Evolutionary conservation across 176 grass and related monocot species (phyloP).

Genomic region (Typha latifolia): DNA sequence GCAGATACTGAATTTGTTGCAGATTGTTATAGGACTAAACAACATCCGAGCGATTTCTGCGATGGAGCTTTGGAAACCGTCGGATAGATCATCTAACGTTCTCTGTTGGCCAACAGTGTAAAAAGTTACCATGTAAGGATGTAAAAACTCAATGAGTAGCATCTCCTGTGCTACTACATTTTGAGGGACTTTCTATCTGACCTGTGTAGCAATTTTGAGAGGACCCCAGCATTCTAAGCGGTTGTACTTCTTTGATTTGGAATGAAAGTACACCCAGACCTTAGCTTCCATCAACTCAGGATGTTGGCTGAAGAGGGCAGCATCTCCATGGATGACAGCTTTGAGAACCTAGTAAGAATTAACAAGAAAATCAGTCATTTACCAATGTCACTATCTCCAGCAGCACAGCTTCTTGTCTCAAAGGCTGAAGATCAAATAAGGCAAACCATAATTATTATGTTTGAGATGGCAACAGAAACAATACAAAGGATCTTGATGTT

Average conservation of each 20-base stretch:
- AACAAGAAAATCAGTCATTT: not conserved
- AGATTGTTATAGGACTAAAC: constrained; percentile 41
- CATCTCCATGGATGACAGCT: constrained; percentile 79
- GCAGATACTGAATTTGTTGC: constrained; percentile 18
- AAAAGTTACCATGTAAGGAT: not conserved
- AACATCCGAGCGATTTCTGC: constrained; percentile 25
- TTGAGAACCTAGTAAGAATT: constrained; percentile 45
- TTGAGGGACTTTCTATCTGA: not conserved
- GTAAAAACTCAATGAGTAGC: too few relatives aligned
- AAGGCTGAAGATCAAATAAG: not conserved
- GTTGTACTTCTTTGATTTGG: constrained; percentile 60
- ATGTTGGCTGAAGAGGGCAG: constrained; percentile 42
- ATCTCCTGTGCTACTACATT: not conserved
- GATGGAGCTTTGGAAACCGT: constrained; percentile 30
- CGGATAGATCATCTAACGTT: constrained; percentile 28
- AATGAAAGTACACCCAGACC: constrained; percentile 90
- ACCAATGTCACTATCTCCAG: not conserved
- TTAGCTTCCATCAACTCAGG: constrained; percentile 78
- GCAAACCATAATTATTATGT: too few relatives aligned
- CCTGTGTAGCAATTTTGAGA: constrained; percentile 58
- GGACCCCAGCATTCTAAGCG: constrained; percentile 84
- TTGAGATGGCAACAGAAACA: too few relatives aligned
- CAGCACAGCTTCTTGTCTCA: not conserved
- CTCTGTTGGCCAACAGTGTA: constrained; percentile 20
- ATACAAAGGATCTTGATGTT: too few relatives aligned